Conservation (phyloP, 768 basidiomycete genomes). For the Suillus tomentosus region DNA sequence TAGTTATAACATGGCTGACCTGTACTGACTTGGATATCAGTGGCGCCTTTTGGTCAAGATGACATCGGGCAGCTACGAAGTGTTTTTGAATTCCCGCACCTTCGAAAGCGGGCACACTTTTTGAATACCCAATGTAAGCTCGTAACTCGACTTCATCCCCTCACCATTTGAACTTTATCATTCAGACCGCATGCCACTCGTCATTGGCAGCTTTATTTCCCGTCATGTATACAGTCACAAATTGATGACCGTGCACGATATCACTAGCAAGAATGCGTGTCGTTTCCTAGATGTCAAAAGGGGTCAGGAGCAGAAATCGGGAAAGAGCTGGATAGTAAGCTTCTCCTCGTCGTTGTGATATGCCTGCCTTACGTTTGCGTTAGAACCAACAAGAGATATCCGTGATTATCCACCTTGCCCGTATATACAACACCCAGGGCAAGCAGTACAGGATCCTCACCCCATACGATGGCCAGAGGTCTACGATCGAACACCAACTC, state of each 20-base stretch:
- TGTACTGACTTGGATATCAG: slow-evolving; percentile 37
- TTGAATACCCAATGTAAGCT: slow-evolving; percentile 73
- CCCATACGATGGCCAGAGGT: slow-evolving; percentile 76
- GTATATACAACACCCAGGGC: slow-evolving; percentile 45
- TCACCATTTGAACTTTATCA: slow-evolving; percentile 12
- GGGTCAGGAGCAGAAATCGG: slow-evolving; percentile 31
- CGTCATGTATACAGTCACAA: slow-evolving; percentile 56
- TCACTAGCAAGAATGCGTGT: slow-evolving; percentile 36
- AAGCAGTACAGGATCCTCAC: slow-evolving; percentile 68
- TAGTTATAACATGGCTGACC: not conserved
- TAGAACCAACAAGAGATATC: slow-evolving; percentile 64
- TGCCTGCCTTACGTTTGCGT: not conserved
- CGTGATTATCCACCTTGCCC: slow-evolving; percentile 55
- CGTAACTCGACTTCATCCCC: not conserved
- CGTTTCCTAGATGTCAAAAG: slow-evolving; percentile 40
- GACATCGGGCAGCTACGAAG: slow-evolving; percentile 64
- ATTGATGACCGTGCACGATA: slow-evolving; percentile 57
- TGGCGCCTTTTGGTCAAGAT: slow-evolving; percentile 80
- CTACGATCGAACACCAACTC: slow-evolving; percentile 55
- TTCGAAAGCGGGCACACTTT: slow-evolving; percentile 49
- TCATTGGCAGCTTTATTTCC: slow-evolving; percentile 74
- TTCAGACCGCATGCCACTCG: slow-evolving; percentile 80
- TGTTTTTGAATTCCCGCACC: slow-evolving; percentile 72
- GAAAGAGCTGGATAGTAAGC: slow-evolving; percentile 34
- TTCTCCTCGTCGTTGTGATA: not conserved